Evolutionary conservation across 2,329 filamentous ascomycete species (phyloP), one percentile per base, ranked within the genome.

Genomic region (Colletotrichum tropicicola): DNA sequence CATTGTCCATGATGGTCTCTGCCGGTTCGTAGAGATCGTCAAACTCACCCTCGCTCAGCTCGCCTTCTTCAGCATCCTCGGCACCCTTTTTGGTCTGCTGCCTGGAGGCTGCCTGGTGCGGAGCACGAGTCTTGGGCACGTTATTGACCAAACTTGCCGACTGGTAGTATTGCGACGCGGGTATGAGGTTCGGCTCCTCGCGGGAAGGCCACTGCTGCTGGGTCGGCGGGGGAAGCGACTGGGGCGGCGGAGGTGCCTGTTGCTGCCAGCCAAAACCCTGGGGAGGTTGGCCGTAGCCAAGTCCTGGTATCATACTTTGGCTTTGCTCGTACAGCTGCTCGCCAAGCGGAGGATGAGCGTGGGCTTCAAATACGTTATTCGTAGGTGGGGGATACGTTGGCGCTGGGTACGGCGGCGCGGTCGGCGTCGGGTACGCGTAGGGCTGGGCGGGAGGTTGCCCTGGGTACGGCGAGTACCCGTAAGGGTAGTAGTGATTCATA

Each of bases 31-130:
- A 88, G 3, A 84, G 70, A 69, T 88, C 85, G 52, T 88, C 85
- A 51, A 85, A 82, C 70, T 91, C 89, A 17, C 83, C 86, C 70
- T 95, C 92, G 68, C 88, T 92, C 28, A 96, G 75, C 74, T 97
- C 93, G 15, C 91, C 92, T 71, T 97, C 92, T 72, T 96, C 69
- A 3, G 58, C 69, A 37, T 72, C 71, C 6, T 69, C 68, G 12
- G 47, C 23, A n/a, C 41, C 35, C 12, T 41, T 43, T 23, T 43
- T 57, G 5, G 44, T 15, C 12, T 19, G 21, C 15, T 39, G 51
- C 23, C 48, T 58, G 2, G 59, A n/a, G n/a, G 44, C 25, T 30
- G 21, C 21, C 13, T 35, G 19, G 37, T 25, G 15, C 25, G 52
- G n/a, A 47, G 45, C 7, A 32, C 45, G 44, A 25, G 25, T 12